Percentiles rank a stretch among this genome's conserved stretches.
phyloP scores from a whole-genome alignment of 2,329 filamentous ascomycete species.

The Neoarthrinium moseri region DNA sequence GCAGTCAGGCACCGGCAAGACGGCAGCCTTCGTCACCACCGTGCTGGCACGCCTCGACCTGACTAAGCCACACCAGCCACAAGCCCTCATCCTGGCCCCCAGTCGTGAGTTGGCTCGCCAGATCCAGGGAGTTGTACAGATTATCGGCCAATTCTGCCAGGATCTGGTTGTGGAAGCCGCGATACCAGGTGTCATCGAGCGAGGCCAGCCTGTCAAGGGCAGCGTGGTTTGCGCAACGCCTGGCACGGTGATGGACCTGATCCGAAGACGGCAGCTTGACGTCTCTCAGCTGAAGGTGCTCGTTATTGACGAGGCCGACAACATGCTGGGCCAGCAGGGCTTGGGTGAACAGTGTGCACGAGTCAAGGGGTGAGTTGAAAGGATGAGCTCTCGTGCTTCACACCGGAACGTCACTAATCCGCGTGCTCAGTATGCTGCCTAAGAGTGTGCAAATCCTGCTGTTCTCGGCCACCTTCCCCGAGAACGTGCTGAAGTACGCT shows the following conservation, averaged over 20 bases:
- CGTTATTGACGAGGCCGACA: conserved; percentile 95
- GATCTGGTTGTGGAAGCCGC: conserved; percentile 76
- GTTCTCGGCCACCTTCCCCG: conserved; percentile 92
- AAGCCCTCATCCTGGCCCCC: conserved; percentile 86
- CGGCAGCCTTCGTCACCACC: conserved; percentile 91
- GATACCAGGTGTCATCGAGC: conserved; percentile 73
- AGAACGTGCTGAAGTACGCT: conserved; percentile 82
- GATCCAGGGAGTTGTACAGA: conserved; percentile 80
- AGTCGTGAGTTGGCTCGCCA: conserved; percentile 94
- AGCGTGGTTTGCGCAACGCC: conserved; percentile 91
- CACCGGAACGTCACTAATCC: conserved; percentile 27
- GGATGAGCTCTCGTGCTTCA: neutral
- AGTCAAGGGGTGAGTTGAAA: conserved; percentile 74
- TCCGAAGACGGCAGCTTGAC: conserved; percentile 75
- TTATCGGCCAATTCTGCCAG: conserved; percentile 81
- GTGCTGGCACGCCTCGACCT: conserved; percentile 86
- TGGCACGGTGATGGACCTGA: conserved; percentile 86
- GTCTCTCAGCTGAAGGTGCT: conserved; percentile 72
- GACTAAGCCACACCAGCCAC: conserved; percentile 64
- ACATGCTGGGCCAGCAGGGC: conserved; percentile 96
- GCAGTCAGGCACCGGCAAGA: conserved; percentile 98
- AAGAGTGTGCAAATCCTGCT: conserved; percentile 80
- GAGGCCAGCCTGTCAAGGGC: conserved; percentile 67
- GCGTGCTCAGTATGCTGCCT: conserved; percentile 62
- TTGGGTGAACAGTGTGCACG: conserved; percentile 92